Percentiles rank a stretch among this genome's conserved stretches.
phyloP scores from a whole-genome alignment of 768 basidiomycete genomes.

The Austroboletus festivus region DNA sequence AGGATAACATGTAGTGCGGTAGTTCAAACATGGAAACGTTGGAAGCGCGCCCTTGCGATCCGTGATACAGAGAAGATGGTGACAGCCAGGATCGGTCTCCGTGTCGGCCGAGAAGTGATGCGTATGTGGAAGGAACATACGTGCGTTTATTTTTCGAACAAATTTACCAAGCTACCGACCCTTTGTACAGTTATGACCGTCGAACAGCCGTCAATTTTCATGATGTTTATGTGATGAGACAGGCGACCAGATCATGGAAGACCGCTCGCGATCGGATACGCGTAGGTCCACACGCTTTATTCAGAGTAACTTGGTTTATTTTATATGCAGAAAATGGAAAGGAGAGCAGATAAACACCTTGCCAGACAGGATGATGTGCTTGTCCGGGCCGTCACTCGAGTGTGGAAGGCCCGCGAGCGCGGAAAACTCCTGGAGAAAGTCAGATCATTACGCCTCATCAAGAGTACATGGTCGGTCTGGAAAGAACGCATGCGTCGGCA shows the following conservation, averaged over 20 bases:
- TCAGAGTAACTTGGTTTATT: slow-evolving; percentile 9
- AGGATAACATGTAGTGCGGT: slow-evolving; percentile 37
- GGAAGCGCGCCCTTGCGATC: slow-evolving; percentile 49
- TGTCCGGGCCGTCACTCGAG: slow-evolving; percentile 53
- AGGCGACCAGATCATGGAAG: slow-evolving; percentile 54
- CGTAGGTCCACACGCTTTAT: slow-evolving; percentile 35
- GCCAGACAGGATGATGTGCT: slow-evolving; percentile 56
- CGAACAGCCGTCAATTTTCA: slow-evolving; percentile 44
- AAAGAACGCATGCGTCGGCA: slow-evolving; percentile 39
- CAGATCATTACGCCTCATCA: slow-evolving; percentile 42
- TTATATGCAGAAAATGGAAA: slow-evolving; percentile 48
- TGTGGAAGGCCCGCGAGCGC: slow-evolving; percentile 70
- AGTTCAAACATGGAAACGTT: slow-evolving; percentile 50
- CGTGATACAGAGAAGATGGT: slow-evolving; percentile 45
- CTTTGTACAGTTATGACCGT: slow-evolving; percentile 40
- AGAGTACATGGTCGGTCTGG: slow-evolving; percentile 51
- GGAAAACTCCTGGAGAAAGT: slow-evolving; percentile 56
- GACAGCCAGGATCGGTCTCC: slow-evolving; percentile 40
- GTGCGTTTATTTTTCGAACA: slow-evolving; percentile 38
- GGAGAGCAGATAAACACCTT: slow-evolving; percentile 53
- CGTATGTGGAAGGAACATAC: slow-evolving; percentile 54
- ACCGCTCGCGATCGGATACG: slow-evolving; percentile 45
- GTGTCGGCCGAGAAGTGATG: slow-evolving; percentile 49
- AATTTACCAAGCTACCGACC: not conserved
- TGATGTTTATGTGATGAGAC: slow-evolving; percentile 42